Evolutionary conservation across 2,329 filamentous ascomycete species (phyloP).

Genomic region (Fusarium annulatum): DNA sequence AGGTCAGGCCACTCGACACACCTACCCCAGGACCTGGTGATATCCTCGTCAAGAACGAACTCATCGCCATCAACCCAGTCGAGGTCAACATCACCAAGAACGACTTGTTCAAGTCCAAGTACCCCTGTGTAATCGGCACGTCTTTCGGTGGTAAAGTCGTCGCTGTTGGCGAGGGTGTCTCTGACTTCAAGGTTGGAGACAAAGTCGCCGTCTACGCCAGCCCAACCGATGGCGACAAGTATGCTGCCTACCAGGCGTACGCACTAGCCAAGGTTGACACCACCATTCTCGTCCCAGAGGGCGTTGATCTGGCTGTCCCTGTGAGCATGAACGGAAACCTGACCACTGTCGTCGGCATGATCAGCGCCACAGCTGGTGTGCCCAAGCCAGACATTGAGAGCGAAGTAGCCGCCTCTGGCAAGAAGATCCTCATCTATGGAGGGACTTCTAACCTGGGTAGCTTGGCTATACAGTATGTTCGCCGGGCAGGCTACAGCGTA

Average conservation of each 20-base stretch:
- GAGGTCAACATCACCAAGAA: not conserved
- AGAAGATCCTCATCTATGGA: not conserved
- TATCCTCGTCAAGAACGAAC: not conserved
- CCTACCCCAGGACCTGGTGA: not conserved
- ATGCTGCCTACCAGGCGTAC: not conserved
- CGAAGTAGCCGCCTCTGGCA: not conserved
- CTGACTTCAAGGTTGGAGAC: not conserved
- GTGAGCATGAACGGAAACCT: not conserved
- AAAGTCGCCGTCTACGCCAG: not conserved
- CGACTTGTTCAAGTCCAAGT: not conserved
- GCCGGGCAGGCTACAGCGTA: not conserved
- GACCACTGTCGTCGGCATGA: not conserved
- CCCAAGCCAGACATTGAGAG: not conserved
- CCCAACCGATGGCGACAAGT: not conserved
- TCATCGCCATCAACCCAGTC: not conserved
- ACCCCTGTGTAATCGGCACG: not conserved
- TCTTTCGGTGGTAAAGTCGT: not conserved
- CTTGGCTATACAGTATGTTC: not conserved
- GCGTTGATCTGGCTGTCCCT: not conserved
- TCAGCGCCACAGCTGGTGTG: not conserved
- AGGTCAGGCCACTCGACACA: not conserved
- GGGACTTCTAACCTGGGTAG: not conserved
- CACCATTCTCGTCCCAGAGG: not conserved
- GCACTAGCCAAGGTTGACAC: not conserved
- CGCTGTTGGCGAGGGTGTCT: not conserved